These are phyloP conservation scores for Mortierella sp. DNA, from an alignment of 371 early-diverging fungal species.

Conservation along the genomic window DNA sequence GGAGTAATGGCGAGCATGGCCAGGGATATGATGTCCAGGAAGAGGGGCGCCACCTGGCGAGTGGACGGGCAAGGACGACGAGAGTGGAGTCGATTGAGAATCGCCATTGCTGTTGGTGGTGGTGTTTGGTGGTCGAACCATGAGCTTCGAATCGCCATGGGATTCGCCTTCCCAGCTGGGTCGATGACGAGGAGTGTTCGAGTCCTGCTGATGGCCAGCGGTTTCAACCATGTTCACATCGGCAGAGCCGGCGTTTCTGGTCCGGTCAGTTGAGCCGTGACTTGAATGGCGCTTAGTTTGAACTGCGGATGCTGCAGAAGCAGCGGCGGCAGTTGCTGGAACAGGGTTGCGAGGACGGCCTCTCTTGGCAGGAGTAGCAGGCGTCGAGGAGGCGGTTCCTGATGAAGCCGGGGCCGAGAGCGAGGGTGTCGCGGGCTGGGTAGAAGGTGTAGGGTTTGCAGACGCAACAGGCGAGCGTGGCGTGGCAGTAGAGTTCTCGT, in stretches of 20 bases:
- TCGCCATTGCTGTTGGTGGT: neutral
- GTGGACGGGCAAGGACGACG: conserved; percentile 15
- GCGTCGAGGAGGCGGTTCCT: conserved; percentile 18
- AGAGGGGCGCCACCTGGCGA: neutral
- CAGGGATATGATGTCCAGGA: neutral
- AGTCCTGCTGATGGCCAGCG: conserved; percentile 3
- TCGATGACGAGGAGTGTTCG: conserved; percentile 10
- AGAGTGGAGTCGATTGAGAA: conserved; percentile 22
- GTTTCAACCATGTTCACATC: neutral
- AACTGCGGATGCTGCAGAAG: neutral
- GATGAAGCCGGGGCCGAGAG: conserved; percentile 16
- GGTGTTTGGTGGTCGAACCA: neutral
- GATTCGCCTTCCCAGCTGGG: conserved; percentile 17
- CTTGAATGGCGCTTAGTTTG: conserved; percentile 22
- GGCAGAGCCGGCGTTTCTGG: neutral
- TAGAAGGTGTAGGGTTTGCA: conserved; percentile 19
- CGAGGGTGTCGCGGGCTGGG: conserved; percentile 26
- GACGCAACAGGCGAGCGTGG: conserved; percentile 17
- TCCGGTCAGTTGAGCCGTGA: conserved; percentile 19
- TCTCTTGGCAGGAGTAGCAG: conserved; percentile 41
- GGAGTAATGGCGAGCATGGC: conserved; percentile 28
- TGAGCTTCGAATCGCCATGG: conserved; percentile 9
- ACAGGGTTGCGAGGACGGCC: conserved; percentile 45
- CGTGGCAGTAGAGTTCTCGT: neutral
- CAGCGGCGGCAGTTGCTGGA: neutral